Evolutionary conservation across 768 basidiomycete species (phyloP).

Genomic region (Hypholoma sublateritium): DNA sequence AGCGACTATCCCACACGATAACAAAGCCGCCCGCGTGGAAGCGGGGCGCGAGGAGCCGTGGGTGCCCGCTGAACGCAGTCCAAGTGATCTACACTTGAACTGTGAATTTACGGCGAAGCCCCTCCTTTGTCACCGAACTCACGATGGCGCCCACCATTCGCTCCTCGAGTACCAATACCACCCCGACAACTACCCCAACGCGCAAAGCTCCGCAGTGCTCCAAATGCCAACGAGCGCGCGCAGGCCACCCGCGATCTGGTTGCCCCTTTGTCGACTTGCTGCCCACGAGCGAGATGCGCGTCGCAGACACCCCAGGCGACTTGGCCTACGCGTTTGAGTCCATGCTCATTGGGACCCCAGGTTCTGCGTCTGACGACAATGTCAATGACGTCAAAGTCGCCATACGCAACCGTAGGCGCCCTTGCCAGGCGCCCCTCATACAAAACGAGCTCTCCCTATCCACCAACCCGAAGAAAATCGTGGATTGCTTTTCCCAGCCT

Average conservation of each 20-base stretch:
- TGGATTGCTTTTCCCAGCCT: conserved; percentile 45
- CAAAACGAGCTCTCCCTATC: conserved; percentile 46
- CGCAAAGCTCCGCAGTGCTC: conserved; percentile 55
- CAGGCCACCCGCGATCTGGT: conserved; percentile 63
- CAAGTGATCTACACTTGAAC: no score
- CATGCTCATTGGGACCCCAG: conserved; percentile 36
- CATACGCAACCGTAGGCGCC: conserved; percentile 34
- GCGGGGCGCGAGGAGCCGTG: no score
- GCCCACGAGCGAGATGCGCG: conserved; percentile 9
- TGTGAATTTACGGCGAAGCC: no score
- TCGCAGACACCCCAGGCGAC: conserved; percentile 11
- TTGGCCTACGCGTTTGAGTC: conserved; percentile 47
- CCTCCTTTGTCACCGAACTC: no score
- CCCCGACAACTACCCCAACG: conserved; percentile 31
- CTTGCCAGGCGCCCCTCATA: conserved; percentile 23
- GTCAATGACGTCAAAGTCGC: conserved; percentile 32
- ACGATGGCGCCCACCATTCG: conserved; percentile 2
- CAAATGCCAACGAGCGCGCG: conserved; percentile 53
- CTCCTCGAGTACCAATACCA: conserved; percentile 2
- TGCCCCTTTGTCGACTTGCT: conserved; percentile 47
- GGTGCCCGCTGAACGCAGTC: no score
- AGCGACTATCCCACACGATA: no score
- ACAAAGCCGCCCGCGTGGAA: no score
- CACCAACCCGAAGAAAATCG: conserved; percentile 43
- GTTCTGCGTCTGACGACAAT: conserved; percentile 23